Conservation (phyloP, 2,329 filamentous ascomycete genomes). For the Colletotrichum falcatum region DNA sequence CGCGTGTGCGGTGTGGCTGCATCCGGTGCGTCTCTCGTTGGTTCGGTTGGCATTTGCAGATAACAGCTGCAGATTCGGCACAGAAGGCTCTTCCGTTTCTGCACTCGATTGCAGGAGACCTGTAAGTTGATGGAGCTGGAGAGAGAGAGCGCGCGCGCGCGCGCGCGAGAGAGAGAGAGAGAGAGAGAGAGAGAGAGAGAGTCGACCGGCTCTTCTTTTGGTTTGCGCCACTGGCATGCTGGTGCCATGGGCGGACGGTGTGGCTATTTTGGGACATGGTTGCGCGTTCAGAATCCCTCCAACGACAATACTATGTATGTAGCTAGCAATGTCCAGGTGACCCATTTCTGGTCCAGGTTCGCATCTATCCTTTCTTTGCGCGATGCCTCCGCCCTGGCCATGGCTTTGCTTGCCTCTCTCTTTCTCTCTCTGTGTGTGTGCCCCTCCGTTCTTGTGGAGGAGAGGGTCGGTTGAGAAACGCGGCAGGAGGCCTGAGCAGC, state of each 20-base stretch:
- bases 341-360: conserved; percentile 27
- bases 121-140: conserved; percentile 23
- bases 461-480: conserved; percentile 4
- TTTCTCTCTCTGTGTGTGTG: too few relatives aligned
- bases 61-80: conserved; percentile 28
- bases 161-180: neutral
- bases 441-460: neutral
- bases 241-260: conserved; percentile 23
- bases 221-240: conserved; percentile 33
- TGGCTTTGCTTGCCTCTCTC: neutral
- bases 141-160: too few relatives aligned
- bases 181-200: conserved; percentile 4
- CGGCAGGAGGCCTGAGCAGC: conserved; percentile 21
- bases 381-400: neutral
- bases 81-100: conserved; percentile 36
- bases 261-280: conserved; percentile 41
- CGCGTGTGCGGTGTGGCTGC: conserved; percentile 18
- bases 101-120: conserved; percentile 34
- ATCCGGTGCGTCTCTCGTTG: conserved; percentile 27
- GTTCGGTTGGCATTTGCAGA: conserved; percentile 26
- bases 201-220: conserved; percentile 32
- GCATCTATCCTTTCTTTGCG: conserved; percentile 23
- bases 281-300: conserved; percentile 35
- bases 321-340: conserved; percentile 27
- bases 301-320: too few relatives aligned